Conservation (phyloP, 768 basidiomycete genomes). For the Xerocomus spinulosus region DNA sequence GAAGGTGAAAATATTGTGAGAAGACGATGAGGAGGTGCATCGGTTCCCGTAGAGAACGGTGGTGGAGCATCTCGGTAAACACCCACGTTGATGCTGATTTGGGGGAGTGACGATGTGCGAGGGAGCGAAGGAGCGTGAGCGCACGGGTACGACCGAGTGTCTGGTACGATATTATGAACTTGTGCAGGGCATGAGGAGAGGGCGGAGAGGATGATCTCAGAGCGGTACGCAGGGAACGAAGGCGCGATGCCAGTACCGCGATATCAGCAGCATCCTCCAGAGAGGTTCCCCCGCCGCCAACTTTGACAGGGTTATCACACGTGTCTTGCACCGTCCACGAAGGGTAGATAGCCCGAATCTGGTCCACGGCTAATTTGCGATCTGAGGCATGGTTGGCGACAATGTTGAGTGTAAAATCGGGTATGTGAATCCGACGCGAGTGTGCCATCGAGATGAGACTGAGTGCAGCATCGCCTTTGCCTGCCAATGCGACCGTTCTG, state of each 20-base stretch:
- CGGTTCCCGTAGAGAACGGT: conserved; percentile 16
- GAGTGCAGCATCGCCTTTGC: conserved; percentile 40
- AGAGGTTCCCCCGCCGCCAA: neutral
- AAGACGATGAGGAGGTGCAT: conserved; percentile 39
- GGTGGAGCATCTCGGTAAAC: conserved; percentile 28
- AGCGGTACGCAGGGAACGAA: conserved; percentile 25
- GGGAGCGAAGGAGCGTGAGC: conserved; percentile 13
- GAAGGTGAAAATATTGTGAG: conserved; percentile 44
- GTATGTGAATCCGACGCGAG: conserved; percentile 28
- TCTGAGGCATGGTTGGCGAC: conserved; percentile 26
- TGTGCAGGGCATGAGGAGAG: conserved; percentile 14
- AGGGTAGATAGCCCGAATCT: conserved; percentile 13
- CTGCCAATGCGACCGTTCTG: conserved; percentile 36
- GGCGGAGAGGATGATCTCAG: conserved; percentile 22
- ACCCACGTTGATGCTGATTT: conserved; percentile 26
- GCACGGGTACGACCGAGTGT: conserved; percentile 18
- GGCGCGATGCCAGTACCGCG: conserved; percentile 9
- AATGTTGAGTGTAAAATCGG: conserved; percentile 34
- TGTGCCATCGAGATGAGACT: conserved; percentile 38
- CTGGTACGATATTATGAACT: conserved; percentile 21
- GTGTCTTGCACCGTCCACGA: conserved; percentile 4
- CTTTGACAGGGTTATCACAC: neutral
- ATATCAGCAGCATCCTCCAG: conserved; percentile 5
- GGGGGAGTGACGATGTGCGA: conserved; percentile 21
- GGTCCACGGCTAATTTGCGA: conserved; percentile 1